These are phyloP conservation scores for Suhomyces emberorum DNA, from an alignment of 805 yeast species.

Conservation along the genomic window DNA sequence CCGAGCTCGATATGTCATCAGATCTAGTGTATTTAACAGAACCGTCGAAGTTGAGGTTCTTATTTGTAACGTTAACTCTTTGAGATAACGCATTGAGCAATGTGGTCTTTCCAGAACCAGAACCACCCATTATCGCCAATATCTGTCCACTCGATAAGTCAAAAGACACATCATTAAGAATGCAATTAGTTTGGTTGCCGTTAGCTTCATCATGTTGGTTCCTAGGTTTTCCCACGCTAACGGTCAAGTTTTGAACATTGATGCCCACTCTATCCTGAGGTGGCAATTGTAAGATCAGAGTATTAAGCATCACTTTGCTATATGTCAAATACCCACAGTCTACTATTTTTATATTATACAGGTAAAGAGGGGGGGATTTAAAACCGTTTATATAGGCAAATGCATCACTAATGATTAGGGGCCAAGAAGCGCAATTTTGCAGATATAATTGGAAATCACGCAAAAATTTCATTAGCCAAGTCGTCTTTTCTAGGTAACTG, in stretches of 20 bases:
- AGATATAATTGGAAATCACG: no score
- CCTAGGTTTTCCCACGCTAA: slow-evolving; percentile 4
- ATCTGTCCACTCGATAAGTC: slow-evolving; percentile 59
- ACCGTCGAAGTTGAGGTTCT: slow-evolving; percentile 43
- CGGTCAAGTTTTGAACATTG: slow-evolving; percentile 9
- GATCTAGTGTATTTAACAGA: slow-evolving; percentile 28
- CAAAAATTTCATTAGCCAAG: no score
- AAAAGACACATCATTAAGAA: slow-evolving; percentile 49
- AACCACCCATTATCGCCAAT: slow-evolving; percentile 82
- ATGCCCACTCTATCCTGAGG: slow-evolving; percentile 10
- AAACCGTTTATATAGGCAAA: no score
- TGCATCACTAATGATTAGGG: no score
- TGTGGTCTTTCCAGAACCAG: slow-evolving; percentile 86
- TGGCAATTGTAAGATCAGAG: slow-evolving; percentile 4
- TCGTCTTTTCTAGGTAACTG: no score
- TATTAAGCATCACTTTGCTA: no score
- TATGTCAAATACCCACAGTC: no score
- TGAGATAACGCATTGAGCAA: slow-evolving; percentile 64
- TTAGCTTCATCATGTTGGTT: not conserved
- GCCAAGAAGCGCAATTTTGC: no score
- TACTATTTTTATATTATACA: no score
- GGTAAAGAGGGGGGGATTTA: no score
- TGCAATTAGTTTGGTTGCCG: slow-evolving; percentile 6
- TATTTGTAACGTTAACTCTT: slow-evolving; percentile 40
- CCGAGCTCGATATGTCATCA: not conserved